These are phyloP conservation scores for Venturia oleaginea DNA, from an alignment of 2,329 filamentous ascomycete species.

Conservation along the genomic window DNA sequence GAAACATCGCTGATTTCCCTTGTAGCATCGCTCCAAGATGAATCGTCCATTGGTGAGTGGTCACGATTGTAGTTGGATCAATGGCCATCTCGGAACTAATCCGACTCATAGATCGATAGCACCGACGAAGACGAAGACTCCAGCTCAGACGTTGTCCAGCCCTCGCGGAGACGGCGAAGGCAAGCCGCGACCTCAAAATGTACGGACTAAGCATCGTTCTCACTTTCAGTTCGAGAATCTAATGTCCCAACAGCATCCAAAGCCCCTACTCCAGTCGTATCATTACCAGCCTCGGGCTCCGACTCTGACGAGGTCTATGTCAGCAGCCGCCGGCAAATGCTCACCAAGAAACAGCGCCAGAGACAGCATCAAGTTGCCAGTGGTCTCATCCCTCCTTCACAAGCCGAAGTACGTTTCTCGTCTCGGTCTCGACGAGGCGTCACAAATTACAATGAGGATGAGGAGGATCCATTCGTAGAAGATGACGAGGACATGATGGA, in stretches of 20 bases:
- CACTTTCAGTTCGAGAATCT: constrained; percentile 19
- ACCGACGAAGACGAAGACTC: constrained; percentile 56
- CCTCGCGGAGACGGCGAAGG: constrained; percentile 56
- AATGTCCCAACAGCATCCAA: constrained; percentile 42
- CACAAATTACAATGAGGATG: constrained; percentile 60
- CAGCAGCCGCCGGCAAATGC: constrained; percentile 56
- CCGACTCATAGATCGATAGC: constrained; percentile 44
- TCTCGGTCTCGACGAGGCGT: constrained; percentile 73
- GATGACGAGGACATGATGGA: constrained; percentile 47
- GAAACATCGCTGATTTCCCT: constrained; percentile 26
- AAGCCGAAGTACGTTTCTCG: constrained; percentile 83
- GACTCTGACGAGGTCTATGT: constrained; percentile 58
- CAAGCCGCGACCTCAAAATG: constrained; percentile 54
- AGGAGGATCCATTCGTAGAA: constrained; percentile 30
- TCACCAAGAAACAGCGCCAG: constrained; percentile 66
- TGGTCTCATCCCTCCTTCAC: constrained; percentile 51
- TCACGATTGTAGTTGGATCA: constrained; percentile 14
- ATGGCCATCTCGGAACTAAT: neutral
- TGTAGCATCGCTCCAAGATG: constrained; percentile 50
- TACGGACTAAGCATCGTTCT: constrained; percentile 32
- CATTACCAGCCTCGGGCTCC: constrained; percentile 50
- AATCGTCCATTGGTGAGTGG: constrained; percentile 50
- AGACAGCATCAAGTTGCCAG: constrained; percentile 58
- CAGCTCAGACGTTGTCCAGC: constrained; percentile 62
- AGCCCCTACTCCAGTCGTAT: constrained; percentile 37